Evolutionary conservation across 2,329 filamentous ascomycete species (phyloP), one percentile per base, ranked within the genome.

Genomic region (Cadophora gregata): DNA sequence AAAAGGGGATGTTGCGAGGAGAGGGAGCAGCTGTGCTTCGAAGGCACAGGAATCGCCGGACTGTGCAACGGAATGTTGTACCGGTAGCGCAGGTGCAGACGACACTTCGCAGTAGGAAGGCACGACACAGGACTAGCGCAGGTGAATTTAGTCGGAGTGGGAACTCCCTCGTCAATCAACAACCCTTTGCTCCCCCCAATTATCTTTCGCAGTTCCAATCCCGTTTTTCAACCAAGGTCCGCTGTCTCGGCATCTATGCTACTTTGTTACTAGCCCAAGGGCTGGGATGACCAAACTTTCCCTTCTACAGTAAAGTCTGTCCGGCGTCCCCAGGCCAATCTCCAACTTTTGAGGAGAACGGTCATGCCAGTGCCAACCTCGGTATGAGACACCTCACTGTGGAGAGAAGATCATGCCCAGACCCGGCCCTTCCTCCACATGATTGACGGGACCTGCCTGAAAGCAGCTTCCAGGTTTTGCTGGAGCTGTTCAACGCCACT

Each of bases 301-400:
- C 55, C 21, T 9, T 24, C 5, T 25, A 2, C 10, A 38, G 55
- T 27, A 36, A 58, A 25, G 33, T 36, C 31, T 14, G 14, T 24
- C 36, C 10, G 21, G n/a, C 55, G 36, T 25, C 55, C 33, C 31
- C 55, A 27, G 31, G 25, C 21, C 24, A 42, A 21, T 42, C 31
- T 31, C 55, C 33, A 58, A 33, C 33, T 58, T 58, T 58, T 42
- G 55, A 58, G 55, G 55, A 38, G 55, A 42, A 38, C 8, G n/a
- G 10, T 58, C 33, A 9, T 25, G 4, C n/a, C 21, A 38, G 2
- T 16, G 25, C 55, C 55, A 38, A 58, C 55, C 55, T 33, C 36
- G 55, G 55, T 31, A 58, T 42, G n/a, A 16, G 21, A 58, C n/a
- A 33, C 21, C 33, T 36, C 55, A n/a, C 2, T 25, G 55, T 38